phyloP scores from a whole-genome alignment of 169 alveolate genomes.

The Plasmodium malariae region DNA sequence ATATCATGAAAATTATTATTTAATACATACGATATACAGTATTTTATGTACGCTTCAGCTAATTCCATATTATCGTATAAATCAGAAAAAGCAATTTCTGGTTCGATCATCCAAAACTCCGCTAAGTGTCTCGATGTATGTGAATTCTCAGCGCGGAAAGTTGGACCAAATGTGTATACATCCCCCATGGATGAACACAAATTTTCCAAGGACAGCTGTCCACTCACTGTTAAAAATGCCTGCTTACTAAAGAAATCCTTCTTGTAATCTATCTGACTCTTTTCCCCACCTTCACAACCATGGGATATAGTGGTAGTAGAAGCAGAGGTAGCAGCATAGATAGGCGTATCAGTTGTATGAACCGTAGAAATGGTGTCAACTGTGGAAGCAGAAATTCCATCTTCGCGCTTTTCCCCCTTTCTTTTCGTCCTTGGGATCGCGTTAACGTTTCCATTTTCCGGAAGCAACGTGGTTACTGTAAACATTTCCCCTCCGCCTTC shows the following conservation, averaged over 20 bases:
- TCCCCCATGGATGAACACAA: slow-evolving; percentile 96
- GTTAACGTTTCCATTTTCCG: slow-evolving; percentile 80
- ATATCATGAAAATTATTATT: slow-evolving; percentile 95
- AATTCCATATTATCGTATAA: slow-evolving; percentile 95
- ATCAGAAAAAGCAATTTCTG: slow-evolving; percentile 97
- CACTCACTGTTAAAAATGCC: slow-evolving; percentile 98
- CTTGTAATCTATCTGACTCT: slow-evolving; percentile 84
- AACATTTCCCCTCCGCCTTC: slow-evolving; percentile 99
- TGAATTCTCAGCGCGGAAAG: slow-evolving; percentile 99
- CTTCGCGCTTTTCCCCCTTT: slow-evolving; percentile 46
- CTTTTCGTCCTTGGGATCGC: slow-evolving; percentile 60
- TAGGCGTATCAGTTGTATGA: slow-evolving; percentile 9
- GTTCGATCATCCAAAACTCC: slow-evolving; percentile 99
- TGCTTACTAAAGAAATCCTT: slow-evolving; percentile 97
- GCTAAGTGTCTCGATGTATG: slow-evolving; percentile 98
- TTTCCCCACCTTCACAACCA: not conserved
- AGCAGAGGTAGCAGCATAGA: not conserved
- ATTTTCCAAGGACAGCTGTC: slow-evolving; percentile 96
- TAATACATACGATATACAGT: slow-evolving; percentile 93
- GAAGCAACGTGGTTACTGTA: slow-evolving; percentile 95
- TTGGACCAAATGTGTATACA: slow-evolving; percentile 99
- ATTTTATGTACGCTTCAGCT: slow-evolving; percentile 97
- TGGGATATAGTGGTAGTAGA: slow-evolving; percentile 15
- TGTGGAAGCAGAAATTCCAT: not conserved
- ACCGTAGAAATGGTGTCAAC: slow-evolving; percentile 1